Evolutionary conservation across 805 yeast genomes (phyloP).

Genomic region (Kodamaea lidongshanica): DNA sequence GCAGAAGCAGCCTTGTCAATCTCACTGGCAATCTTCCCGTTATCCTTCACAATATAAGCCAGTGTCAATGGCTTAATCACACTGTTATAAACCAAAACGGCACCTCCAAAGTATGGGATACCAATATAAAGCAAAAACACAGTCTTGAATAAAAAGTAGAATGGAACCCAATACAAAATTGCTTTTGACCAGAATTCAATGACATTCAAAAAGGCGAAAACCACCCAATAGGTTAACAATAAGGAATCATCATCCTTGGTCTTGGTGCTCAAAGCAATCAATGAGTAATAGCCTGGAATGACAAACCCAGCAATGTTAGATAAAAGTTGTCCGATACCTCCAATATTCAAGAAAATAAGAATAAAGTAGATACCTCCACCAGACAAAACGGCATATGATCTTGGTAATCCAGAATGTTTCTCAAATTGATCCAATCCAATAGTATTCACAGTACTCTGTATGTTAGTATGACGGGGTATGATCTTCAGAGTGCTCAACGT

Average conservation of each 20-base stretch:
- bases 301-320: constrained; percentile 90
- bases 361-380: constrained; percentile 62
- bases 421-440: constrained; percentile 33
- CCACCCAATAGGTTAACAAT: constrained; percentile 95
- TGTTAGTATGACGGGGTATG: constrained; percentile 11
- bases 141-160: constrained; percentile 92
- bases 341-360: constrained; percentile 79
- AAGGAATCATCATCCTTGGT: constrained; percentile 73
- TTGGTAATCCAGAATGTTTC: constrained; percentile 54
- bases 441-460: constrained; percentile 27
- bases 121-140: constrained; percentile 80
- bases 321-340: constrained; percentile 90
- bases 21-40: constrained; percentile 30
- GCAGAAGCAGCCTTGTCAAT: constrained; percentile 46
- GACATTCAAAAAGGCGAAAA: constrained; percentile 87
- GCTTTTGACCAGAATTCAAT: constrained; percentile 95
- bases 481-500: constrained; percentile 15
- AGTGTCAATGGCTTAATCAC: constrained; percentile 63
- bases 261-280: constrained; percentile 73
- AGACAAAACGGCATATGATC: constrained; percentile 76
- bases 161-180: constrained; percentile 91
- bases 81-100: constrained; percentile 58
- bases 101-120: constrained; percentile 85
- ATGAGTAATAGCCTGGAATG: constrained; percentile 83
- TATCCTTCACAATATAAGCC: constrained; percentile 27